These are phyloP conservation scores for Diutina siamensis DNA, from an alignment of 1,139 yeast genomes.

Conservation along the genomic window DNA sequence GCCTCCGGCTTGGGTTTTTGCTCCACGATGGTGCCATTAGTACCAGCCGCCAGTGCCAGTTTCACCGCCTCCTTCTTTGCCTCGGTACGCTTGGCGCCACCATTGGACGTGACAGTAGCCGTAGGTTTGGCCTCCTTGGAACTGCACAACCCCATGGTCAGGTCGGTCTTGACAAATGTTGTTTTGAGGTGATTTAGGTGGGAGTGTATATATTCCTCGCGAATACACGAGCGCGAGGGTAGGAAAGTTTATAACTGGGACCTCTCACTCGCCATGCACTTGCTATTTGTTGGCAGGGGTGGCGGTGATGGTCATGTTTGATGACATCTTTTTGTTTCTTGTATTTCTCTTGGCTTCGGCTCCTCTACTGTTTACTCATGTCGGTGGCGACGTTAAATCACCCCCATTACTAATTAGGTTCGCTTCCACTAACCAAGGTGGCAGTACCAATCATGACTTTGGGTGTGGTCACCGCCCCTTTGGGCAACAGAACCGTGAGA, in stretches of 20 bases:
- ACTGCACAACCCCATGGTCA: slow-evolving; percentile 5
- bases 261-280: too few species aligned
- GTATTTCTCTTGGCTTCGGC: too few species aligned
- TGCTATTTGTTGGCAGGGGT: neutral
- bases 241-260: too few species aligned
- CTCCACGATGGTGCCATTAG: neutral
- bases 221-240: slow-evolving; percentile 3
- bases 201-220: neutral
- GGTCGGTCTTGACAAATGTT: neutral
- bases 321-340: too few species aligned
- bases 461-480: too few species aligned
- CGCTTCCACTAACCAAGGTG: too few species aligned
- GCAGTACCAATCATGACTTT: too few species aligned
- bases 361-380: too few species aligned
- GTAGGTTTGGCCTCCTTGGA: slow-evolving; percentile 5
- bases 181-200: slow-evolving; percentile 4
- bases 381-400: too few species aligned
- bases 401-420: too few species aligned
- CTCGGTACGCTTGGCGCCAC: neutral
- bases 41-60: neutral
- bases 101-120: neutral
- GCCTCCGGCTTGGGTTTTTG: neutral
- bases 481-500: too few species aligned
- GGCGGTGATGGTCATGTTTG: too few species aligned
- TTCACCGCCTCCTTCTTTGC: slow-evolving; percentile 1